phyloP scores from a whole-genome alignment of 2,329 filamentous ascomycete genomes.

The Trichophyton verrucosum region DNA sequence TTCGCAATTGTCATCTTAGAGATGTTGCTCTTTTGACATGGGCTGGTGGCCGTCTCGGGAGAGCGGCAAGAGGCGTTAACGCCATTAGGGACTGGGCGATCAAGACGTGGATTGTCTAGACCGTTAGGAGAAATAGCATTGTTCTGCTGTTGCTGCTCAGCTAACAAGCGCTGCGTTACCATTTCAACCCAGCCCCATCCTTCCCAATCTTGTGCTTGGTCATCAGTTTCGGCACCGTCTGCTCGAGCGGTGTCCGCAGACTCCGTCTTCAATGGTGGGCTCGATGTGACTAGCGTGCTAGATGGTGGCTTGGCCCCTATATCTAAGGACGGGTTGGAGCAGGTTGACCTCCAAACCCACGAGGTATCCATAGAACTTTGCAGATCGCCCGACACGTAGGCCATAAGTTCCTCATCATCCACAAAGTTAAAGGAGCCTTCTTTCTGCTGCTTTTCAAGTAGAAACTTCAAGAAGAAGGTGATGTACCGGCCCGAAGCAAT shows the following conservation, averaged over 20 bases:
- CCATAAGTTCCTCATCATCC: slow-evolving; percentile 75
- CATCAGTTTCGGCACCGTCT: slow-evolving; percentile 24
- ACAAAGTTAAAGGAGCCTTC: slow-evolving; percentile 35
- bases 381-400: slow-evolving; percentile 73
- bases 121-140: neutral
- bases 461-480: slow-evolving; percentile 61
- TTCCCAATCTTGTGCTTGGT: slow-evolving; percentile 43
- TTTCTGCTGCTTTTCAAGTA: slow-evolving; percentile 46
- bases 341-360: slow-evolving; percentile 61
- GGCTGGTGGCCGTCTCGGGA: slow-evolving; percentile 15
- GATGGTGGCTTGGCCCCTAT: neutral
- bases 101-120: neutral
- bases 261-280: slow-evolving; percentile 10
- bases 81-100: neutral
- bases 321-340: slow-evolving; percentile 1
- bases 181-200: slow-evolving; percentile 67
- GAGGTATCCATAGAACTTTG: slow-evolving; percentile 65
- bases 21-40: slow-evolving; percentile 22
- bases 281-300: slow-evolving; percentile 6
- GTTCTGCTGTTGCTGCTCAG: slow-evolving; percentile 29
- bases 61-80: slow-evolving; percentile 7
- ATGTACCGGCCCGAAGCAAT: slow-evolving; percentile 69
- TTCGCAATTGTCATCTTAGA: slow-evolving; percentile 37
- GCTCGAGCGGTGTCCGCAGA: slow-evolving; percentile 42
- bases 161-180: slow-evolving; percentile 45